Conservation (phyloP, 2,329 filamentous ascomycete species). For the Colletotrichum musae region DNA sequence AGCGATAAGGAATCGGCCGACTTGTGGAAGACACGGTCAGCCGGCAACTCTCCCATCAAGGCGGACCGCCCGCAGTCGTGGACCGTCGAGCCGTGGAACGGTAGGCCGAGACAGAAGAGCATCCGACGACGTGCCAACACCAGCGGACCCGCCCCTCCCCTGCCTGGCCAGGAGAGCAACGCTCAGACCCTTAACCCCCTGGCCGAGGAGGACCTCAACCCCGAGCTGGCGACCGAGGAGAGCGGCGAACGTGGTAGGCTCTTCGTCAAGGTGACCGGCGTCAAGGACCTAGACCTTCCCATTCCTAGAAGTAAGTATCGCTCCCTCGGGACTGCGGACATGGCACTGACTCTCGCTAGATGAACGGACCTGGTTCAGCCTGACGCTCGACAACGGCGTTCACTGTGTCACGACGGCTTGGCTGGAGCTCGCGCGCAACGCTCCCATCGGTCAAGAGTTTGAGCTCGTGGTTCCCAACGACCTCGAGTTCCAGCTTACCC, state of each 20-base stretch:
- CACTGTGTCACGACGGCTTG: constrained; percentile 98
- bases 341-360: constrained; percentile 64
- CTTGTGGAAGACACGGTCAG: constrained; percentile 69
- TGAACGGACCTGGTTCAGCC: constrained; percentile 92
- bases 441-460: constrained; percentile 97
- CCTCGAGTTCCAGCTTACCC: constrained; percentile 97
- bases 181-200: constrained; percentile 76
- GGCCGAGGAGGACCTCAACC: constrained; percentile 75
- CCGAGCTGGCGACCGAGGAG: constrained; percentile 76
- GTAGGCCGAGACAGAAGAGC: constrained; percentile 77
- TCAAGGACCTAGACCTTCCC: constrained; percentile 94
- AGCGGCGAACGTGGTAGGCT: constrained; percentile 89
- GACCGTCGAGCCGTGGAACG: constrained; percentile 98
- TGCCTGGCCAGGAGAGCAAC: constrained; percentile 91
- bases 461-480: constrained; percentile 97
- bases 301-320: constrained; percentile 84
- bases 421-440: constrained; percentile 91
- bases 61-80: constrained; percentile 89
- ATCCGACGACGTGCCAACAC: constrained; percentile 69
- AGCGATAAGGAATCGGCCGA: constrained; percentile 79
- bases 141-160: constrained; percentile 80
- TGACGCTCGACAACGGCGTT: constrained; percentile 97
- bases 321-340: constrained; percentile 27
- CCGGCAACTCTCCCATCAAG: constrained; percentile 79
- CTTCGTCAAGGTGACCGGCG: constrained; percentile 98